phyloP scores from a whole-genome alignment of 2,329 filamentous ascomycete species.

The Ophiosphaerella korrae region DNA sequence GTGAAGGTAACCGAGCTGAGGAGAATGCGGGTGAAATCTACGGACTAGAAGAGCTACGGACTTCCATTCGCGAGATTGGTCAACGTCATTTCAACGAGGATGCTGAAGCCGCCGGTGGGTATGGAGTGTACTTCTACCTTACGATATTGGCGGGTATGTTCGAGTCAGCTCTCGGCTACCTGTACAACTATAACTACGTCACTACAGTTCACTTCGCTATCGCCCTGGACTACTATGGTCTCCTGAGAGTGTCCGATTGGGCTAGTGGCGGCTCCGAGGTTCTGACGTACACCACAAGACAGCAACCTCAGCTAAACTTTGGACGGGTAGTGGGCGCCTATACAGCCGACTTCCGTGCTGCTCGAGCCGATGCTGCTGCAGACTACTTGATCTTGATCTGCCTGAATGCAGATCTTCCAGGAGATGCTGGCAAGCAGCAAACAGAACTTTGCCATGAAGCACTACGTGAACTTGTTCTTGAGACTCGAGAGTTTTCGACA shows the following conservation, averaged over 20 bases:
- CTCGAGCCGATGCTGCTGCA: constrained; percentile 84
- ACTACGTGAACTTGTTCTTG: constrained; percentile 90
- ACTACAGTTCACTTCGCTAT: constrained; percentile 95
- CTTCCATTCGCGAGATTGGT: constrained; percentile 85
- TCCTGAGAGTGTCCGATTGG: constrained; percentile 81
- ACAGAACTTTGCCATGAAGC: constrained; percentile 87
- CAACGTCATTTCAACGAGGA: constrained; percentile 86
- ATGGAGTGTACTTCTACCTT: constrained; percentile 91
- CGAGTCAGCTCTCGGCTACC: constrained; percentile 87
- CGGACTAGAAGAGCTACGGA: constrained; percentile 71
- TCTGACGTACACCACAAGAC: constrained; percentile 69
- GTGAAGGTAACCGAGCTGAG: constrained; percentile 65
- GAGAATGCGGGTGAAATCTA: constrained; percentile 67
- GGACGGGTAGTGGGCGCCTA: constrained; percentile 93
- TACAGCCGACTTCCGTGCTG: constrained; percentile 92
- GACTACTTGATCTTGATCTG: constrained; percentile 93
- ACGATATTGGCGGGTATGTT: constrained; percentile 91
- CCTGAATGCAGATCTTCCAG: constrained; percentile 82
- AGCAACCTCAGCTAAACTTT: constrained; percentile 86
- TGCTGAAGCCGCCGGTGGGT: constrained; percentile 77
- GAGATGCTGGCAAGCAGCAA: constrained; percentile 76
- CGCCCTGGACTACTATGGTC: constrained; percentile 71
- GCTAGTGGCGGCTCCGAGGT: constrained; percentile 68
- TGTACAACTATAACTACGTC: constrained; percentile 89
- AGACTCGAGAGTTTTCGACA: constrained; percentile 93